Base-by-base conservation (phyloP, 1,284 basidiomycete genomes). In the Malassezia restricta region DNA sequence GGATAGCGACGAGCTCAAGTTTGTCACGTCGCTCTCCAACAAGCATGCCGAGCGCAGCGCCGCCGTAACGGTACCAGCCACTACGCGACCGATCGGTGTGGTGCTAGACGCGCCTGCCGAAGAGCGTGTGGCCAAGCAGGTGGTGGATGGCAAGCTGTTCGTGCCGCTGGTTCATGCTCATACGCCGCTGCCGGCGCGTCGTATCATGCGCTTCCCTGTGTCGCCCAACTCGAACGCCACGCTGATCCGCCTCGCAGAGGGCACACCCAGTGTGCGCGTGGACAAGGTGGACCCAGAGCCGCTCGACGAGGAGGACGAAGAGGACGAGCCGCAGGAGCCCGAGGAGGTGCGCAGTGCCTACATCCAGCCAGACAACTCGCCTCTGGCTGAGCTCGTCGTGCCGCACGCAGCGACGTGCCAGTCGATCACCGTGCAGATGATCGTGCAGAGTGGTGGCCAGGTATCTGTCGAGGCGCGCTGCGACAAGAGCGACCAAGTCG, bases 201-300 rank as follows among this genome's bases (percentile, higher is more conserved):
- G 90, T 47, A 78, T 78, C 5, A 78, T 86, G 44, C 77, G 80
- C 14, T 78, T 94, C 62, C 55, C 58, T 28, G 56, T 61, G 17
- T 52, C 64, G 27, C 43, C 42, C 15, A 61, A 61, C 30, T 58
- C 59, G 15, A 42, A 53, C 24, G 53, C 60, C 33, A 81, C 85
- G 27, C 82, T 80, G 12, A 79, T 92, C 57, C 87, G 91, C 74
- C 76, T 96, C 39, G 90, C 86, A 83, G 87, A 96, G 75, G 86
- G 85, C 41, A 81, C 82, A 59, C 83, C 88, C 64, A 80, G 80
- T 11, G 79, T 95, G 66, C 83, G 84, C 65, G 76, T 87, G 17
- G 85, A 88, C 43, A 62, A 51, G 29, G 49, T 71, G 43, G 57
- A 56, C 27, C 58, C 59, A 3, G 56, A 59, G n/a, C 55, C 51